Conservation (phyloP, 2,329 filamentous ascomycete species). For the Colletotrichum musae region DNA sequence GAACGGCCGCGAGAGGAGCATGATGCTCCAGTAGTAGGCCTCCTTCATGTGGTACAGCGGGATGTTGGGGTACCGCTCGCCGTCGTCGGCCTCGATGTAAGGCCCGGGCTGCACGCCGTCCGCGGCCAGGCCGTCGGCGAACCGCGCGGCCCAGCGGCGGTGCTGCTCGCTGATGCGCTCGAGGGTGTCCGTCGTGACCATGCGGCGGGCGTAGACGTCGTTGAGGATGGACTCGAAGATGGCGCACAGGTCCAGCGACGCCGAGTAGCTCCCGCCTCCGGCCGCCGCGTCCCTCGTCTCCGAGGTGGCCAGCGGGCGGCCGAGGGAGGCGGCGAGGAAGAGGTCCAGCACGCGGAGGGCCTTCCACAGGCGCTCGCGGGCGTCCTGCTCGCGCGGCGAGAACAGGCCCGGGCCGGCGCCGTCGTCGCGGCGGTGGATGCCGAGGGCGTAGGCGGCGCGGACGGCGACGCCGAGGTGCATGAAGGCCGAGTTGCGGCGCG, state of each 20-base stretch:
- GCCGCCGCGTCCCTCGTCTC: slow-evolving; percentile 46
- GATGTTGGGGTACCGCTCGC: slow-evolving; percentile 45
- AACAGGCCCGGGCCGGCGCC: slow-evolving; percentile 44
- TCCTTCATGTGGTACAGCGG: slow-evolving; percentile 52
- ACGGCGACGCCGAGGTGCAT: slow-evolving; percentile 56
- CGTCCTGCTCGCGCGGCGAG: slow-evolving; percentile 43
- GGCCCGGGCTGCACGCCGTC: slow-evolving; percentile 42
- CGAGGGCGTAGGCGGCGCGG: slow-evolving; percentile 53
- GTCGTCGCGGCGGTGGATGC: slow-evolving; percentile 50
- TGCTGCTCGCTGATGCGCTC: slow-evolving; percentile 48
- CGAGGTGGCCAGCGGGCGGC: slow-evolving; percentile 50
- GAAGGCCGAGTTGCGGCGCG: slow-evolving; percentile 54
- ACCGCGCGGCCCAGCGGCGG: slow-evolving; percentile 45
- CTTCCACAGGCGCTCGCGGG: slow-evolving; percentile 52
- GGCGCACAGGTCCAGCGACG: slow-evolving; percentile 50
- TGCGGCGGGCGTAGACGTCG: slow-evolving; percentile 52
- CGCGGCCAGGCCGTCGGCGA: slow-evolving; percentile 38
- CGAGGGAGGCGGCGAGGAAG: slow-evolving; percentile 52
- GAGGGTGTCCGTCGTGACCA: slow-evolving; percentile 46
- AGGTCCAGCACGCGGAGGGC: slow-evolving; percentile 51
- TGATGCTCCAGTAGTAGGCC: slow-evolving; percentile 56
- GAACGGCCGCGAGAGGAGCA: slow-evolving; percentile 54
- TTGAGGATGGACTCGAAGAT: slow-evolving; percentile 55
- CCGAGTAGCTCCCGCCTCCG: slow-evolving; percentile 44
- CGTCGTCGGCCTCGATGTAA: slow-evolving; percentile 37